phyloP scores from a whole-genome alignment of 169 alveolate genomes.

The Perkinsus olseni region DNA sequence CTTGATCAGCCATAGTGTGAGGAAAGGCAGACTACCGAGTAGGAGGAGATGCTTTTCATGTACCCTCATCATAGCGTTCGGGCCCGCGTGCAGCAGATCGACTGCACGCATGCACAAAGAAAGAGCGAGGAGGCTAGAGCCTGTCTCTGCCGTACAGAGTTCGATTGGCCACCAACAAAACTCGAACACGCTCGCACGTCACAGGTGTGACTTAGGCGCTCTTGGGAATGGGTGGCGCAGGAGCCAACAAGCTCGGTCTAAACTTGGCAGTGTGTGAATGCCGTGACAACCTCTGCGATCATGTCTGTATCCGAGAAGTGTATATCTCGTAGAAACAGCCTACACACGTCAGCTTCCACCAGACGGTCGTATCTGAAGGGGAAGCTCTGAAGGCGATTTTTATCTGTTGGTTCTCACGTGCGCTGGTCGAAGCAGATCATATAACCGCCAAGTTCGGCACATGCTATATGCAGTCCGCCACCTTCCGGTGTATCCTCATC shows the following conservation, averaged over 20 bases:
- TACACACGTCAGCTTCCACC: background rate
- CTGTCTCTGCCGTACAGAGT: too few relatives aligned
- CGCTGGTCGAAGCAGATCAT: background rate
- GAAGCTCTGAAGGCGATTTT: background rate
- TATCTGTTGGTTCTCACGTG: background rate
- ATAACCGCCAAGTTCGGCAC: background rate
- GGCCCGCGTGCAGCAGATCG: background rate
- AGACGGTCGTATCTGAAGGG: background rate
- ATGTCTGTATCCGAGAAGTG: background rate
- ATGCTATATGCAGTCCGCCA: background rate
- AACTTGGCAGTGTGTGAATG: background rate
- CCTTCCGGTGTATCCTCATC: background rate
- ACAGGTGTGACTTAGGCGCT: too few relatives aligned
- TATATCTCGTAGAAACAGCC: background rate
- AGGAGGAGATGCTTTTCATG: background rate
- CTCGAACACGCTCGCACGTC: too few relatives aligned
- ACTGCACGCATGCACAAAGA: too few relatives aligned
- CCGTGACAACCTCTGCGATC: background rate
- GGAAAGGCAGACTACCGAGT: background rate
- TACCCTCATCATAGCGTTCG: background rate
- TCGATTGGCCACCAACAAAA: too few relatives aligned
- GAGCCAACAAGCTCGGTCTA: background rate
- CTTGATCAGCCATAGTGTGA: background rate
- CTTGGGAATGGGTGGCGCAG: background rate
- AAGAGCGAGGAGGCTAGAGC: too few relatives aligned